Base-by-base conservation (phyloP, 805 yeast species). In the Candida chauliodis region DNA sequence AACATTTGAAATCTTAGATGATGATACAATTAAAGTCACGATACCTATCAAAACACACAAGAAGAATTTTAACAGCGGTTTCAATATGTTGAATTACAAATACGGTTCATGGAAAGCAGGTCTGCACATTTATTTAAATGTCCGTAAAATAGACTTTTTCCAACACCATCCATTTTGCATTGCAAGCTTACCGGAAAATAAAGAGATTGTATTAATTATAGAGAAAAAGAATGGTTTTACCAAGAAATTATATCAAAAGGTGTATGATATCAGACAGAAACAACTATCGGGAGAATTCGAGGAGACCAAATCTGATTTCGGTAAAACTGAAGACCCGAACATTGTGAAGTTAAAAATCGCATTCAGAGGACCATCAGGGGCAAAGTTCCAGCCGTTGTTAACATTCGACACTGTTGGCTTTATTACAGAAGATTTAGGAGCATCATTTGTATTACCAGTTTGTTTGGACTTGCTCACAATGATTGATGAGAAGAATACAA, bases 91-190 rank as follows among this genome's bases (percentile, higher is more conserved):
- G 21, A 48, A 63, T 19, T 75, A 75, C 3, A 53, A 58, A n/a
- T 45, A 59, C 15, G 59, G 67, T 15, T 55, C 56, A 13, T 73
- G 78, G 78, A 58, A 58, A 36, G 63, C 77, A 0, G 78, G 78
- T 3, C 76, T 70, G 48, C 75, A 73, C 47, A 59, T 71, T 9
- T 58, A 55, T 26, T 50, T 73, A n/a, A 67, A 59, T 34, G 71
- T 73, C 6, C 49, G 61, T 4, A 59, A 60, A 38, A 63, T 71
- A 13, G 54, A 58, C 2, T 43, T 48, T 5, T 47, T 67, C 29
- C 75, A 71, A 43, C 58, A 56, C 43, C 78, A 73, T 48, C 78
- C 78, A 1, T 73, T 73, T 49, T 69, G 77, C 2, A 67, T 72
- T 35, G 50, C 69, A 3, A 63, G 70, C 35, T 46, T 69, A 25